A percentile compares a stretch with the other conserved stretches of the same genome.
Conservation (phyloP, 441 rosid species). For the Adansonia grandidieri region DNA sequence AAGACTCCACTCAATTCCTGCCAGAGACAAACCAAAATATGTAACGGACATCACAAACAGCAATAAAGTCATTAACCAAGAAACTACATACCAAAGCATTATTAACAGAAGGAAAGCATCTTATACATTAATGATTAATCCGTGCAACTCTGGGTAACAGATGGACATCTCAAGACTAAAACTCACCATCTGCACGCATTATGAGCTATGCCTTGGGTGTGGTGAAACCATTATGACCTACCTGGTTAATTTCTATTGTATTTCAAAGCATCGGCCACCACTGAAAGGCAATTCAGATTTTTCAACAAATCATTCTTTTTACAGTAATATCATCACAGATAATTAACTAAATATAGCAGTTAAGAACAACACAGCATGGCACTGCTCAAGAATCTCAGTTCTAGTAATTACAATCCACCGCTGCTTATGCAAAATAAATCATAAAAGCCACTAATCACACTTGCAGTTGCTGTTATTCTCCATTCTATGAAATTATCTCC, state of each 20-base stretch:
- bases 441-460: conserved; percentile 5
- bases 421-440: neutral
- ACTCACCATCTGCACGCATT: neutral
- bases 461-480: neutral
- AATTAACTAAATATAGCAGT: neutral
- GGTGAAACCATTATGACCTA: neutral
- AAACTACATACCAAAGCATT: conserved; percentile 7
- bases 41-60: conserved; percentile 26
- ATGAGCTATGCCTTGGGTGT: neutral
- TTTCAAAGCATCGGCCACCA: neutral
- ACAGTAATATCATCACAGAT: neutral
- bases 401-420: neutral
- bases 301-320: neutral
- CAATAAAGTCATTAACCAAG: conserved; percentile 22
- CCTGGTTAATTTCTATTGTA: neutral
- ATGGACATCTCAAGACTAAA: conserved; percentile 1
- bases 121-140: neutral
- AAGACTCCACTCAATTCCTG: conserved; percentile 99
- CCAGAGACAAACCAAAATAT: conserved; percentile 34
- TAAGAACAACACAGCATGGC: neutral
- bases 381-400: conserved; percentile 12
- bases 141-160: neutral
- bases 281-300: neutral
- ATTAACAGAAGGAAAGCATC: neutral
- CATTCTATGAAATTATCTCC: neutral